These are phyloP conservation scores for Malassezia restricta DNA, from an alignment of 1,284 basidiomycete genomes.

Conservation along the genomic window DNA sequence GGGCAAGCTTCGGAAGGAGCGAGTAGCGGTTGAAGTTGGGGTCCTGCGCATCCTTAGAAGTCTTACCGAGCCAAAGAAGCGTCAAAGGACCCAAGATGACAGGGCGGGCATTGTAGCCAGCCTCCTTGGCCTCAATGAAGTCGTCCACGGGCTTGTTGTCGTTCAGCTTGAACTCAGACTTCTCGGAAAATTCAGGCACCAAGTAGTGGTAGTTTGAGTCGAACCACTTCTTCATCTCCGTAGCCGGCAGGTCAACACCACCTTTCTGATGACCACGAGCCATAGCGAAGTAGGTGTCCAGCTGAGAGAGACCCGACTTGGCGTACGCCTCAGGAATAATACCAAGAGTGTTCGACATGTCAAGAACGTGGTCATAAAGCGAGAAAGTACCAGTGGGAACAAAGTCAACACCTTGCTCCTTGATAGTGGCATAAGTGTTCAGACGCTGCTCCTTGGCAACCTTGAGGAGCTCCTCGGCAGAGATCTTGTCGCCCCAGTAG, in stretches of 20 bases:
- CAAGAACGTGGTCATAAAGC: constrained; percentile 96
- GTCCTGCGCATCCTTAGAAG: constrained; percentile 65
- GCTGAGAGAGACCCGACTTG: constrained; percentile 69
- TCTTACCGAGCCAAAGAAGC: constrained; percentile 87
- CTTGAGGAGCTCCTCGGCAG: constrained; percentile 77
- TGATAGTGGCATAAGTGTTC: constrained; percentile 77
- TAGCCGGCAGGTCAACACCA: constrained; percentile 89
- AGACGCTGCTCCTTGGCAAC: constrained; percentile 79
- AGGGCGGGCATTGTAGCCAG: constrained; percentile 81
- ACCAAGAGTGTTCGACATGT: constrained; percentile 92
- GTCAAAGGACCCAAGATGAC: constrained; percentile 92
- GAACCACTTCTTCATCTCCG: constrained; percentile 99
- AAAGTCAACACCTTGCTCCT: constrained; percentile 75
- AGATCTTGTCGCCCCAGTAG: constrained; percentile 91
- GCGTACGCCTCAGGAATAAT: constrained; percentile 90
- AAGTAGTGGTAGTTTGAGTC: constrained; percentile 99
- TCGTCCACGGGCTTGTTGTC: constrained; percentile 85
- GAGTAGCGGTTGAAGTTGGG: constrained; percentile 79
- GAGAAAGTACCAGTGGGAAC: constrained; percentile 96
- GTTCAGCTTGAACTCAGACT: constrained; percentile 84
- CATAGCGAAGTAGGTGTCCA: constrained; percentile 86
- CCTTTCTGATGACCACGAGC: constrained; percentile 89
- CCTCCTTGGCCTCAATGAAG: constrained; percentile 85
- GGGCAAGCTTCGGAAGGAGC: constrained; percentile 76
- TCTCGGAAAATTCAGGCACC: constrained; percentile 87